These are phyloP conservation scores for Backusella macrospora DNA, from an alignment of 192 early-diverging fungal genomes.

Conservation along the genomic window DNA sequence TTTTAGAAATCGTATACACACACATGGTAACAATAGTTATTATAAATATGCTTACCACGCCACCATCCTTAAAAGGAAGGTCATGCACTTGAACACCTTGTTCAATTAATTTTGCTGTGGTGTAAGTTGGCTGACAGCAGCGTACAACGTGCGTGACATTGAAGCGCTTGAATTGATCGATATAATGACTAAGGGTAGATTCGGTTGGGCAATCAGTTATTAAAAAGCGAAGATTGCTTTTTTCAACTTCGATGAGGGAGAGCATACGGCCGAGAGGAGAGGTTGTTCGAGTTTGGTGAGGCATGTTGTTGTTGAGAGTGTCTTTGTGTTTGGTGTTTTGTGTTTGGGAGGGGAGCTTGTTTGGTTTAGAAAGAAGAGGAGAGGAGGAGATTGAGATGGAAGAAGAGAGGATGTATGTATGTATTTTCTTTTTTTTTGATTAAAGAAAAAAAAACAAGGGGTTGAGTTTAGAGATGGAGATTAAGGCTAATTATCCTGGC, in stretches of 20 bases:
- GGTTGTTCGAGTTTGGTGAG: constrained; percentile 14
- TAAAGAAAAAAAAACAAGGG: too few relatives aligned
- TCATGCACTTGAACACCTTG: constrained; percentile 82
- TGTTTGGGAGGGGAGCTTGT: too few relatives aligned
- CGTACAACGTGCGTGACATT: constrained; percentile 88
- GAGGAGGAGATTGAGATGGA: background rate
- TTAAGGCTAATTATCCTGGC: constrained; percentile 17
- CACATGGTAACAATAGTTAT: background rate
- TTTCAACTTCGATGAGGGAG: constrained; percentile 61
- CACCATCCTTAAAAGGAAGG: constrained; percentile 89
- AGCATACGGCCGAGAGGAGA: constrained; percentile 64
- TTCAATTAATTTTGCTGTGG: constrained; percentile 55
- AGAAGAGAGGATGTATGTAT: background rate
- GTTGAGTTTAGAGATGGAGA: background rate
- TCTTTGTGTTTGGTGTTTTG: background rate
- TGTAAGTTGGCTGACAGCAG: constrained; percentile 90
- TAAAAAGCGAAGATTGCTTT: constrained; percentile 73
- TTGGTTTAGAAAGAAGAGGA: background rate
- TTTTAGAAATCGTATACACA: background rate
- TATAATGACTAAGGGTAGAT: constrained; percentile 73
- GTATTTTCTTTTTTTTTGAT: background rate
- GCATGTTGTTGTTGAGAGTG: constrained; percentile 1
- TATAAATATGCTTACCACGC: constrained; percentile 54
- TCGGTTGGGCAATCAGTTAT: constrained; percentile 93
- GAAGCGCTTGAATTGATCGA: constrained; percentile 69